These are phyloP conservation scores for Mimosa bimucronata DNA, from an alignment of 306 rosid species.

Conservation along the genomic window DNA sequence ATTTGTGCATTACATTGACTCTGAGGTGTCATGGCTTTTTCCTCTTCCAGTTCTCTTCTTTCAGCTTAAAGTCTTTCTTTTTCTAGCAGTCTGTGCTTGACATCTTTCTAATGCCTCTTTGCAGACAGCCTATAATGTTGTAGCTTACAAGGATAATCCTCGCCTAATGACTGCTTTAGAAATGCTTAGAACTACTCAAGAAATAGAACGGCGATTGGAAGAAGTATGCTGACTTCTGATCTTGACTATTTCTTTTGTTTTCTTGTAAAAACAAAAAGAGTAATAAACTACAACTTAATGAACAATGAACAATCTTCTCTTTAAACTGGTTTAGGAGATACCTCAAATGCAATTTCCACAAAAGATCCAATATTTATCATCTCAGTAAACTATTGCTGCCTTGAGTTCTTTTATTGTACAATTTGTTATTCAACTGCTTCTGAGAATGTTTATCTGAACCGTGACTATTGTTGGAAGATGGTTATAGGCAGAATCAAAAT, in stretches of 20 bases:
- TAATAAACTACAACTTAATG: conserved; percentile 10
- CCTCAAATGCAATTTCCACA: not conserved
- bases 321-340: not conserved
- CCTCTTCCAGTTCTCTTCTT: not conserved
- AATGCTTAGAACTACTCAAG: conserved; percentile 80
- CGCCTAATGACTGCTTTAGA: conserved; percentile 81
- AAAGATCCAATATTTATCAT: not conserved
- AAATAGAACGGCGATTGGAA: conserved; percentile 66
- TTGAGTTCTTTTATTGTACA: not conserved
- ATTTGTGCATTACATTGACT: not conserved
- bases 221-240: conserved; percentile 53
- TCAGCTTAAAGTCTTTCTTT: not conserved
- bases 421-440: not conserved
- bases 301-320: not conserved
- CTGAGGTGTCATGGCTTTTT: not conserved
- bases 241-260: not conserved
- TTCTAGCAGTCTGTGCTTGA: conserved; percentile 9
- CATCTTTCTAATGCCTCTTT: conserved; percentile 38
- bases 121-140: conserved; percentile 76
- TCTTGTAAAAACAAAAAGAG: not conserved
- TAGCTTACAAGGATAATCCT: conserved; percentile 86
- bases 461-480: not conserved
- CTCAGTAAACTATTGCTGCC: not conserved
- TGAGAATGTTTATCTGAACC: not conserved
- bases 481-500: not conserved